Conservation (phyloP, 2,329 filamentous ascomycete species). For the Phaeomoniella chlamydospora region DNA sequence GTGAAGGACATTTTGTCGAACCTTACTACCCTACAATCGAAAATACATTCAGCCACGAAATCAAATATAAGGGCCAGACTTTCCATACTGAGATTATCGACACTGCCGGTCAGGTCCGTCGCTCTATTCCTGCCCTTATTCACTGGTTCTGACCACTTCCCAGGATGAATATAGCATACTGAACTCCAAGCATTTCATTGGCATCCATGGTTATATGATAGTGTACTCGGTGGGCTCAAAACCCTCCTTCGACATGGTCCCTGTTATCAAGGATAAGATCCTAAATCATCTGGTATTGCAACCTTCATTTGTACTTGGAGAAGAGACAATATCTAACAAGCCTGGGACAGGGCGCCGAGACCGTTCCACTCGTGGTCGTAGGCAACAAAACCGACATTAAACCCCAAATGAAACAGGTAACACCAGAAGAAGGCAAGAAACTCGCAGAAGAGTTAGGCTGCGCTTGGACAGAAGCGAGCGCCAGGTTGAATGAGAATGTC, state of each 20-base stretch:
- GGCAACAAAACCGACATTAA: slow-evolving; percentile 94
- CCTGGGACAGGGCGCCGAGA: slow-evolving; percentile 62
- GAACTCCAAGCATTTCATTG: slow-evolving; percentile 97
- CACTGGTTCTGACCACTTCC: slow-evolving; percentile 8
- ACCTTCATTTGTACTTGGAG: slow-evolving; percentile 2
- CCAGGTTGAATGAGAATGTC: slow-evolving; percentile 89
- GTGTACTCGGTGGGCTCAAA: slow-evolving; percentile 94
- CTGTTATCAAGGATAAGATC: slow-evolving; percentile 93
- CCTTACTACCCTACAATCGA: slow-evolving; percentile 99
- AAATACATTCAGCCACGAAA: slow-evolving; percentile 94
- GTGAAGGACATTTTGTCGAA: slow-evolving; percentile 96
- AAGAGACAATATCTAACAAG: slow-evolving; percentile 1
- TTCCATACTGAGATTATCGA: slow-evolving; percentile 96
- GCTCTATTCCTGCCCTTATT: neutral
- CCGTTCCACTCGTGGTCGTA: slow-evolving; percentile 84
- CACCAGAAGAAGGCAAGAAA: slow-evolving; percentile 68
- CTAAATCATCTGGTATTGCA: slow-evolving; percentile 72
- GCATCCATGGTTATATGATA: slow-evolving; percentile 96
- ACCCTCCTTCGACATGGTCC: slow-evolving; percentile 94
- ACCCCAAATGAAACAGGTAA: slow-evolving; percentile 85
- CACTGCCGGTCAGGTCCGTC: slow-evolving; percentile 76
- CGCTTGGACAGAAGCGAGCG: slow-evolving; percentile 88
- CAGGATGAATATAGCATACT: slow-evolving; percentile 97
- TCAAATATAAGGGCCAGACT: slow-evolving; percentile 84
- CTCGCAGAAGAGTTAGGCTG: slow-evolving; percentile 79